Conservation (phyloP, 305 asterid species). For the Solanum hybrid region DNA sequence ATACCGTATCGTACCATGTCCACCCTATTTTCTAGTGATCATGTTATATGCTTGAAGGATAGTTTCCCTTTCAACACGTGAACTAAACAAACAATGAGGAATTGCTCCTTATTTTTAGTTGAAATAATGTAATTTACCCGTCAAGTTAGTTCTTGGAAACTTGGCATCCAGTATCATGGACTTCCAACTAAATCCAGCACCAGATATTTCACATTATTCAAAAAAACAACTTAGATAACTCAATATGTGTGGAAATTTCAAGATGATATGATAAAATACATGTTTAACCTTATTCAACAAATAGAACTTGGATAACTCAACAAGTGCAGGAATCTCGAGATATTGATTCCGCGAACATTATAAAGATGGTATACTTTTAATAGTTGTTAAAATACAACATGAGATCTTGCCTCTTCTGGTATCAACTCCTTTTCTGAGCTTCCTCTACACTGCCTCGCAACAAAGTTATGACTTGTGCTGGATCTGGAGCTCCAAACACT, state of each 20-base stretch:
- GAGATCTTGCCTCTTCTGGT: not conserved
- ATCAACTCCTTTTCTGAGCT: conserved; percentile 25
- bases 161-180: not conserved
- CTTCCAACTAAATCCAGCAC: not conserved
- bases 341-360: not conserved
- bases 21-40: not conserved
- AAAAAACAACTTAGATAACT: not conserved
- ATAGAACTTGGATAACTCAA: not conserved
- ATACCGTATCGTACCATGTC: not conserved
- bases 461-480: conserved; percentile 58
- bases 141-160: not conserved
- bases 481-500: conserved; percentile 68
- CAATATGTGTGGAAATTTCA: not conserved
- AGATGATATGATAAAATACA: not conserved
- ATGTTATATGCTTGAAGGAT: not conserved
- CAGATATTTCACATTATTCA: not conserved
- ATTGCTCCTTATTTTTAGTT: not conserved
- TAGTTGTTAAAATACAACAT: not conserved
- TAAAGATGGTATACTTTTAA: not conserved
- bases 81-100: not conserved
- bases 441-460: conserved; percentile 34
- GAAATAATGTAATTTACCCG: not conserved
- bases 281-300: not conserved
- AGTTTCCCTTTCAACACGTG: not conserved
- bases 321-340: not conserved